Base-by-base conservation (phyloP, 2,329 filamentous ascomycete species). In the Cladophialophora chaetospira region DNA sequence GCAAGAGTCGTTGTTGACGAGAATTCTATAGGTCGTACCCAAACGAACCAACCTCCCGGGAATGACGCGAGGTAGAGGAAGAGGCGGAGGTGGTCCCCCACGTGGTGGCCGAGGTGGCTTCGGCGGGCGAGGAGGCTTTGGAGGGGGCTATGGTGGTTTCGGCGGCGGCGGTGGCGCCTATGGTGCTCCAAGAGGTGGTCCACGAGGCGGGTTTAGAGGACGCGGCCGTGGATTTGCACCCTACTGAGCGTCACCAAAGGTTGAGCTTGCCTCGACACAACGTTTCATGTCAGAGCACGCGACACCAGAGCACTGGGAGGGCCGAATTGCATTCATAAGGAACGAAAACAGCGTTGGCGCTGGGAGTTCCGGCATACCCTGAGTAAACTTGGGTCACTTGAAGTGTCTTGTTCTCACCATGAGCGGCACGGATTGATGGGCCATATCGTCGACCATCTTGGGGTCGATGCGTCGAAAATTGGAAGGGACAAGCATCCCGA, bases 1-100 rank as follows among this genome's bases (percentile, higher is more conserved):
- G 26, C 19, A n/a, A 33, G 13, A 36, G 11, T 25, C 29, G 28
- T 19, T 23, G 19, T 36, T 35, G 57, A 66, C 70, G 50, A 69
- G 52, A 11, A 50, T 31, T 23, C 6, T 29, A 33, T 59, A 90
- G 87, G 87, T 90, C 55, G 85, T 87, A 19, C 93, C 94, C 29
- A 99, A 99, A 80, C 88, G 94, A 61, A 99, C 94, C 66, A 99
- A 99, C 72, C 80, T 99, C 51, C 94, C 94, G 1, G 94, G 94
- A 59, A 93, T 99, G 91, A 88, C 84, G 66, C 86, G 93, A 63
- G 77, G 79, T 25, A 81, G 89, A 49, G 85, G 82, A 25, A 74
- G 74, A 36, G 63, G 79, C 29, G 65, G 74, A 36, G 63, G 79
- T 28, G 65, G 65, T 15, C 58, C 65, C 25, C 75, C 82, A 64